A percentile compares a stretch with the other conserved stretches of the same genome.
Evolutionary conservation across 768 basidiomycete species (phyloP).

Genomic region (Lactarius sp.): DNA sequence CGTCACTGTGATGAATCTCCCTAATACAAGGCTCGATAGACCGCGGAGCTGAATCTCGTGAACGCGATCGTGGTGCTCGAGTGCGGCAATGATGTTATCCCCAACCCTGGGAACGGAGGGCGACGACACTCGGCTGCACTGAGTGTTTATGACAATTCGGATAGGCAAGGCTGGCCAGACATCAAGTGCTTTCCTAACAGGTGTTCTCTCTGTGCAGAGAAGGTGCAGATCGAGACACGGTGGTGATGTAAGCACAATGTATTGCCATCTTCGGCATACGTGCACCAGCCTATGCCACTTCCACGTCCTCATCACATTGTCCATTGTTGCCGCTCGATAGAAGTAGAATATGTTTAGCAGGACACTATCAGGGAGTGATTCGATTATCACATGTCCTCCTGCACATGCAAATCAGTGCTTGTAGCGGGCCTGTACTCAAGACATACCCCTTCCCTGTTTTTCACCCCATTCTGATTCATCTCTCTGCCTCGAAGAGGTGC

Average conservation of each 20-base stretch:
- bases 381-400: neutral
- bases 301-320: too few species aligned
- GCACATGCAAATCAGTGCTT: neutral
- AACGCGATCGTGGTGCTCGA: neutral
- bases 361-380: neutral
- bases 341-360: slow-evolving; percentile 4
- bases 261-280: slow-evolving; percentile 6
- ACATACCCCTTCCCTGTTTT: too few species aligned
- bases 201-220: neutral
- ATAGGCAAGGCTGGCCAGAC: slow-evolving; percentile 3
- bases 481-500: too few species aligned
- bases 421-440: neutral
- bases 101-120: too few species aligned
- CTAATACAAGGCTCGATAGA: neutral
- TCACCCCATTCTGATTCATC: too few species aligned
- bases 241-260: neutral
- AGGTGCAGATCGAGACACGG: neutral
- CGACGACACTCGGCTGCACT: neutral
- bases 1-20: neutral
- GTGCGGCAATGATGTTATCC: neutral
- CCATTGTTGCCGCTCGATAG: neutral
- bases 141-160: neutral
- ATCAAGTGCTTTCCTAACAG: neutral
- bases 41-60: neutral
- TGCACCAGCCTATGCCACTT: neutral